Evolutionary conservation across 805 yeast species (phyloP).

Genomic region (Pichia phayaonensis): DNA sequence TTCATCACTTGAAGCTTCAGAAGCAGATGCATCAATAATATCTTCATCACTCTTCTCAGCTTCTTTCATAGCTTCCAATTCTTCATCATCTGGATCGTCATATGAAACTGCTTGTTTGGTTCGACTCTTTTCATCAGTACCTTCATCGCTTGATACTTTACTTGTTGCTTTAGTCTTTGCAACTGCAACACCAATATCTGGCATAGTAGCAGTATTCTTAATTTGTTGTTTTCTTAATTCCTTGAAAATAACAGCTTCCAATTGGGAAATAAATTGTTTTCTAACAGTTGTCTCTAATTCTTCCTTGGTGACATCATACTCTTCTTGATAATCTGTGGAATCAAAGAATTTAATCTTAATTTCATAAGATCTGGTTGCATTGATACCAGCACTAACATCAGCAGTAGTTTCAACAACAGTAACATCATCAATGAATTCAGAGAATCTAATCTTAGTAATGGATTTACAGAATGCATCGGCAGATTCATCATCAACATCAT

Average conservation of each 20-base stretch:
- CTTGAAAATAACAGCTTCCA: constrained; percentile 68
- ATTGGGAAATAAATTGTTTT: constrained; percentile 53
- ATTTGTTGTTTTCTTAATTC: constrained; percentile 73
- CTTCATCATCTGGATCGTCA: constrained; percentile 94
- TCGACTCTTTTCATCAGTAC: constrained; percentile 43
- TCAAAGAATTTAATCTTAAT: constrained; percentile 72
- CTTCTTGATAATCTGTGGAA: constrained; percentile 67
- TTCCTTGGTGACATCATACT: constrained; percentile 79
- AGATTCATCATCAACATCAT: constrained; percentile 73
- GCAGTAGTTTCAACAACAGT: constrained; percentile 86
- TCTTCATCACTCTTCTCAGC: constrained; percentile 77
- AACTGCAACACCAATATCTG: constrained; percentile 65
- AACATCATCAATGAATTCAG: constrained; percentile 83
- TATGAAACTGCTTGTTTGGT: constrained; percentile 84
- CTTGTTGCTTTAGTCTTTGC: constrained; percentile 41
- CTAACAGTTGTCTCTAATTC: constrained; percentile 68
- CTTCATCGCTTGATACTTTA: constrained; percentile 30
- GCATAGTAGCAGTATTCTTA: constrained; percentile 42
- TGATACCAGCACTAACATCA: constrained; percentile 30
- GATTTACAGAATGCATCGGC: constrained; percentile 93
- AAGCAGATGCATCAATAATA: constrained; percentile 36
- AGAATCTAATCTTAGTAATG: constrained; percentile 72
- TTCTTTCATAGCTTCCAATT: constrained; percentile 77
- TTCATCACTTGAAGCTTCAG: constrained; percentile 32
- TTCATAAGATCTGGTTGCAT: constrained; percentile 59